Conservation (phyloP, 1,139 yeast species). For the Spathaspora sp. region DNA sequence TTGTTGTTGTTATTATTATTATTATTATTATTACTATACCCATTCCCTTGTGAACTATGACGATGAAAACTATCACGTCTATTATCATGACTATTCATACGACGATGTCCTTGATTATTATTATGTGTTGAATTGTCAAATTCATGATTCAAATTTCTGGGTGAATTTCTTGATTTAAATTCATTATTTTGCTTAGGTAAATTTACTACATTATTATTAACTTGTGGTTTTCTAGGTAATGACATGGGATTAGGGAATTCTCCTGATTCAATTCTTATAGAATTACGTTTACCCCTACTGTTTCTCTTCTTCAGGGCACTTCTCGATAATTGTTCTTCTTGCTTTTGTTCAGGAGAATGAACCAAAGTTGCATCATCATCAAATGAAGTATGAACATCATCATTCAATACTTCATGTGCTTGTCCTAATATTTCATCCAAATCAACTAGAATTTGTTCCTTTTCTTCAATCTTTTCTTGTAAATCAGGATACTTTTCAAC, state of each 20-base stretch:
- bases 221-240: conserved; percentile 22
- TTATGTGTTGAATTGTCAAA: too few relatives aligned
- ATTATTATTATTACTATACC: conserved; percentile 6
- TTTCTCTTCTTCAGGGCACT: conserved; percentile 3
- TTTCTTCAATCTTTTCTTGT: conserved; percentile 26
- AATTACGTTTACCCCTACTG: conserved; percentile 3
- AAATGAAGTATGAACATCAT: conserved; percentile 21
- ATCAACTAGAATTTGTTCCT: conserved; percentile 32
- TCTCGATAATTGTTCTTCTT: not conserved
- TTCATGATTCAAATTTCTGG: conserved; percentile 5
- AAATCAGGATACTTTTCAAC: conserved; percentile 40
- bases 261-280: conserved; percentile 24
- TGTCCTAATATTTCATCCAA: conserved; percentile 36
- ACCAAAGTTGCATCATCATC: conserved; percentile 33
- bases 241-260: conserved; percentile 9
- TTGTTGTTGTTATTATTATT: conserved; percentile 5
- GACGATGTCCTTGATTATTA: conserved; percentile 4
- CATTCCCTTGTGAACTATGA: conserved; percentile 5
- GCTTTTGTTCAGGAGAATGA: conserved; percentile 19
- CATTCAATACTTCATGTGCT: conserved; percentile 33
- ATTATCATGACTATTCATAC: conserved; percentile 11
- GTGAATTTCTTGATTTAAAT: conserved; percentile 14
- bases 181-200: conserved; percentile 10
- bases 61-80: conserved; percentile 7
- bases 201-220: conserved; percentile 16